Base-by-base conservation (phyloP, 768 basidiomycete species). In the Leccinum boreale region DNA sequence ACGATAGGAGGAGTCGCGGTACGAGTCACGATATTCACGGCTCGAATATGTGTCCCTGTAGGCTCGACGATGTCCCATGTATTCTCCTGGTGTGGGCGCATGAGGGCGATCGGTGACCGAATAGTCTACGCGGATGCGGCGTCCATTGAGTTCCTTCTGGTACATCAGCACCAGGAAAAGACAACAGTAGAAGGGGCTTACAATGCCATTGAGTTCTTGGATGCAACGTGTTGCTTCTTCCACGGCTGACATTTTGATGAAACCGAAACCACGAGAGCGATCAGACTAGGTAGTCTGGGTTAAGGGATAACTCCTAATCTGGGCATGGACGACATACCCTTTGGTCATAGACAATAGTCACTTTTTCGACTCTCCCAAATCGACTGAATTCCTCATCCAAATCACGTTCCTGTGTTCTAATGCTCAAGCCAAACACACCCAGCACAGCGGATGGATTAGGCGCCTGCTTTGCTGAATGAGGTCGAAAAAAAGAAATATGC, bases 361-460 rank as follows among this genome's bases (percentile, higher is more conserved):
- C 94, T 73, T 97, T 98, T 71, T 94, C 91, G 50, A 97, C 94
- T 35, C 85, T 81, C 23, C 96, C 96, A 63, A 86, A 90, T 50
- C 92, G 83, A 65, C 78, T 84, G 65, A 99, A 98, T 73, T 97
- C 94, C 62, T 96, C 92, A 63, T 98, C 93, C 50, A 99, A 78
- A 70, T 98, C 96, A 44, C 90, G 84, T 70, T 99, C 96, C 55
- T 87, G 83, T 4, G 96, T 98, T 55, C 95, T 85, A 56, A 99
- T 96, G 65, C 93, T 95, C 44, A 98, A 77, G n/a, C 96, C 96
- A 64, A 98, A 99, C n/a, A 98, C 94, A 57, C 96, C 96, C 60
- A 99, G 81, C 31, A 96, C 94, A 59, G 81, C 87, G 65, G 90
- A 88, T 21, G 94, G 90, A 72, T 87, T 89, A 50, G 92, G 92